Evolutionary conservation across 805 yeast species (phyloP), one percentile per base, ranked within the genome.

Genomic region (Saccharomycopsis sp.): DNA sequence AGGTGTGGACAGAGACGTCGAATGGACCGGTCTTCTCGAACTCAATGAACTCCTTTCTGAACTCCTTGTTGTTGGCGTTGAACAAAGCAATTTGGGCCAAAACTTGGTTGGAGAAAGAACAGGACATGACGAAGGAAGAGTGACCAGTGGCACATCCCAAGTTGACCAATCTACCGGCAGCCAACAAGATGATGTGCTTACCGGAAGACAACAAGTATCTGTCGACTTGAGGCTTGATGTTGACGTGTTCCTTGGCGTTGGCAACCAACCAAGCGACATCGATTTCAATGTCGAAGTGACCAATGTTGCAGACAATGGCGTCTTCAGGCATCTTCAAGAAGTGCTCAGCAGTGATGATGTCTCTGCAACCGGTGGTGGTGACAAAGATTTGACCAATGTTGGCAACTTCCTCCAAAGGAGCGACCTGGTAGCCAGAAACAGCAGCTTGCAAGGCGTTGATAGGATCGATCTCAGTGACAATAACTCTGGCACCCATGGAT

Each of bases 71-170:
- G 64, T 85, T 71, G 70, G 95, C 84, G 77, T 91, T 92, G 95
- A 81, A 92, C 74, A 91, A 80, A 70, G 97, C 98, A 71, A 91
- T 92, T 82, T 92, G 99, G 69, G 99, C 99, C 74, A 92, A 83
- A 65, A 92, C 98, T 82, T 92, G 99, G 89, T 92, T 92, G 70
- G 97, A 89, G 96, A 92, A 92, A 57, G 98, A 94, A 81, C 98
- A 94, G 64, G 97, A 91, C 99, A 92, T 92, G 72, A 92, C 99
- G 74, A 92, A 92, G 48, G 97, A 90, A 55, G 98, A 88, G 84
- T 92, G 99, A 74, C 99, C 99, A 71, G 98, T 92, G 74, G 98
- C 99, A 82, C 98, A 94, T 71, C 99, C 99, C 74, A 92, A 83
- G 91, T 92, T 92, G 74, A 92, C 98, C 71, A 92, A 87, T 82